phyloP scores from a whole-genome alignment of 202 grass and related monocot genomes.

The Digitaria exilis region DNA sequence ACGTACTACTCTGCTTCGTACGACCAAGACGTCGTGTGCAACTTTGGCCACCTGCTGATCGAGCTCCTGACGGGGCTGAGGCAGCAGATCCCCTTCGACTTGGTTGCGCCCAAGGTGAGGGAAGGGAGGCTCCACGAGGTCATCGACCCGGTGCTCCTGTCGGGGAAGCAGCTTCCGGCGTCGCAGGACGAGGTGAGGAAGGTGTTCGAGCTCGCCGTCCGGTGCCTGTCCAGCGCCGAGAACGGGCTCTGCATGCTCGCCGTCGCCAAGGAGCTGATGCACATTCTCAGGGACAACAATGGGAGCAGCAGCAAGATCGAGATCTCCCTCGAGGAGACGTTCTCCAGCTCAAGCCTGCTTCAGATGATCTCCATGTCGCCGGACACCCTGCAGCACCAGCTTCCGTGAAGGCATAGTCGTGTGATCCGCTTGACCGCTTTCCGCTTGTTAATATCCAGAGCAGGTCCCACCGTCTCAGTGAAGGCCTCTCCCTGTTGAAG shows the following conservation, averaged over 20 bases:
- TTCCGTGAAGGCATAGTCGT: constrained; percentile 38
- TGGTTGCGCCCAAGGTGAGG: constrained; percentile 65
- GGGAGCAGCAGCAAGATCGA: constrained; percentile 88
- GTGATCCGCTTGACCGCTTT: no score
- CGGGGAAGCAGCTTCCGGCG: constrained; percentile 64
- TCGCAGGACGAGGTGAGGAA: constrained; percentile 67
- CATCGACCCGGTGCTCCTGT: constrained; percentile 69
- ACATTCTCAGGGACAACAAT: constrained; percentile 57
- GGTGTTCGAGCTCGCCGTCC: constrained; percentile 66
- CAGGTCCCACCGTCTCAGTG: background rate
- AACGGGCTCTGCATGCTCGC: constrained; percentile 52
- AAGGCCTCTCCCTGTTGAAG: background rate
- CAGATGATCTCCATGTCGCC: constrained; percentile 99
- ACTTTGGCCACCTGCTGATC: constrained; percentile 73
- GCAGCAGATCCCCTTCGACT: constrained; percentile 56
- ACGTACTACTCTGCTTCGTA: constrained; percentile 29
- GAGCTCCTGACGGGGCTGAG: constrained; percentile 73
- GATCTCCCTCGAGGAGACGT: constrained; percentile 78
- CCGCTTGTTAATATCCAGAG: constrained; percentile 27
- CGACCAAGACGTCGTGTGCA: constrained; percentile 61
- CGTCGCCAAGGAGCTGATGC: constrained; percentile 67
- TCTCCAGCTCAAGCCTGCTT: constrained; percentile 87
- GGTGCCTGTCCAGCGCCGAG: constrained; percentile 70
- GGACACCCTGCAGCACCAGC: constrained; percentile 56
- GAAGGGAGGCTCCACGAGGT: constrained; percentile 73